Percentiles rank a stretch among this genome's conserved stretches.
Evolutionary conservation across 2,329 filamentous ascomycete genomes (phyloP).

Genomic region (Endoconidiophora laricicola): DNA sequence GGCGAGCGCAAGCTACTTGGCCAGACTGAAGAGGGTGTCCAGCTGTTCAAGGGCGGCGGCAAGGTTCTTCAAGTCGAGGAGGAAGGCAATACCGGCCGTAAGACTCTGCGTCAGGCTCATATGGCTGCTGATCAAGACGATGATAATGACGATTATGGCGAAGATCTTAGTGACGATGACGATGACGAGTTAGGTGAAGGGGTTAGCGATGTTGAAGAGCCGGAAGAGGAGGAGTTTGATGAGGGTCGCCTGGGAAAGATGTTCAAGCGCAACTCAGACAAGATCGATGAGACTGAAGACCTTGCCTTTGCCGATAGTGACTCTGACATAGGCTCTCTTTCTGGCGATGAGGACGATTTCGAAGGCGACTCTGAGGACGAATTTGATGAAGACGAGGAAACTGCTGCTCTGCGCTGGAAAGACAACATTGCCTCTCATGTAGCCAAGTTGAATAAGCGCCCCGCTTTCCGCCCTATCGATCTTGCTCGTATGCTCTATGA

Average conservation of each 20-base stretch:
- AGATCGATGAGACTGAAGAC: slow-evolving; percentile 43
- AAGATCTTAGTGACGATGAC: slow-evolving; percentile 23
- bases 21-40: slow-evolving; percentile 64
- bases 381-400: slow-evolving; percentile 52
- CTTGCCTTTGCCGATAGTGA: slow-evolving; percentile 91
- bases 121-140: slow-evolving; percentile 43
- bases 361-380: slow-evolving; percentile 29
- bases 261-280: slow-evolving; percentile 38
- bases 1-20: slow-evolving; percentile 67
- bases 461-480: slow-evolving; percentile 62
- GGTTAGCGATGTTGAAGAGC: slow-evolving; percentile 35
- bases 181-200: slow-evolving; percentile 24
- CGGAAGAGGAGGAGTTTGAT: slow-evolving; percentile 37
- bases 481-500: slow-evolving; percentile 84
- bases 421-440: slow-evolving; percentile 66
- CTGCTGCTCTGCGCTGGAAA: slow-evolving; percentile 64
- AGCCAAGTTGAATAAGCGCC: slow-evolving; percentile 50
- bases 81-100: slow-evolving; percentile 42
- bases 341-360: slow-evolving; percentile 33
- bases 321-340: slow-evolving; percentile 84
- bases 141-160: slow-evolving; percentile 32
- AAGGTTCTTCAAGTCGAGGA: slow-evolving; percentile 38
- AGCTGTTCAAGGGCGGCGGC: slow-evolving; percentile 67
- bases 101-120: slow-evolving; percentile 39
- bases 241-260: slow-evolving; percentile 44